Evolutionary conservation across 768 basidiomycete species (phyloP), one percentile per base, ranked within the genome.

Genomic region (Tubosaeta sp.): DNA sequence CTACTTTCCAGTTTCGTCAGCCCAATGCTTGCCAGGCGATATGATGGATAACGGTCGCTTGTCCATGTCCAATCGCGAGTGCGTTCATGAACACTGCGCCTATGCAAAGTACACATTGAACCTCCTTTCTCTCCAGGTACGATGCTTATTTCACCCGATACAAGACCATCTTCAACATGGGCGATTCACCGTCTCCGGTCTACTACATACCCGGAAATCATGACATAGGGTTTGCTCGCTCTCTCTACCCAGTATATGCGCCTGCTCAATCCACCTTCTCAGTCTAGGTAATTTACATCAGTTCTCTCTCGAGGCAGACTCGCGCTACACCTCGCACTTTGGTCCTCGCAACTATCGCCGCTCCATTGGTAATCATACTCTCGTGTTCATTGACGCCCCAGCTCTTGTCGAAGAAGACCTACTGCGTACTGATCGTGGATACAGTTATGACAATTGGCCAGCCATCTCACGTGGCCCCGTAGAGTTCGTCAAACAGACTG

Each of bases 141-240:
- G 79, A 84, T 49, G 53, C 65, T 4, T 94, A 94, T 61, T 79
- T 76, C 52, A 62, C 63, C 19, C 78, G 86, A 42, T 96, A 91
- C 72, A 76, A 73, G 51, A 71, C 71, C 40, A 91, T 93, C 30
- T 94, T 95, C 70, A 67, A 73, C 25, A 51, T 71, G 19, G 67
- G 76, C 6, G 57, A 72, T 10, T 55, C 66, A 7, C 57, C 61
- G 16, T 71, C 80, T 3, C 83, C 86, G 0, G 71, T 76, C 52
- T 86, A 84, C 67, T 87, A 82, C 62, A 76, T 94, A 25, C 86
- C 93, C 3, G 95, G 95, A 6, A 98, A 97, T 64, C 93, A 94
- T 62, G 95, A 98, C 60, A 76, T 87, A 30, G 90, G 88, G 82
- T 89, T 64, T 51, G 76, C 59, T 29, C 44, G 43, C 16, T 46